phyloP scores from a whole-genome alignment of 2,329 filamentous ascomycete species.

The Nemania bipapillata region DNA sequence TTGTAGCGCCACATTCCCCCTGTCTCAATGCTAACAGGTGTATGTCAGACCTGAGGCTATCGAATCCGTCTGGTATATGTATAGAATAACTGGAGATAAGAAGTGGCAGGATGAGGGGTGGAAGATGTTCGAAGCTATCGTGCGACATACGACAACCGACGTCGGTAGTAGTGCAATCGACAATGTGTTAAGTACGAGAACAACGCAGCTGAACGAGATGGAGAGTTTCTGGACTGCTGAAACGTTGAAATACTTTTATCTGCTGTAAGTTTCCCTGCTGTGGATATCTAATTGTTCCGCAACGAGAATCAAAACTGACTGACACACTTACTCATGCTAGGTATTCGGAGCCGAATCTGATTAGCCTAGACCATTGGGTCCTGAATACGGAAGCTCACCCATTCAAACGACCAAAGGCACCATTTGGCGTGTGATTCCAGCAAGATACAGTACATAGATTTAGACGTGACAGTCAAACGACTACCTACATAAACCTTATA shows the following conservation, averaged over 20 bases:
- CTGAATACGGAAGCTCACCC: slow-evolving; percentile 59
- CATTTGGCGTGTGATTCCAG: slow-evolving; percentile 31
- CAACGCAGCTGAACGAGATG: slow-evolving; percentile 70
- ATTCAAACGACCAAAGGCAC: slow-evolving; percentile 45
- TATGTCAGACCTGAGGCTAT: slow-evolving; percentile 78
- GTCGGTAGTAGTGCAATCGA: slow-evolving; percentile 76
- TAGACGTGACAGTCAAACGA: slow-evolving; percentile 1
- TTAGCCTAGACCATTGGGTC: slow-evolving; percentile 74
- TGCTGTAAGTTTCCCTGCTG: slow-evolving; percentile 70
- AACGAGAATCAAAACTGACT: background rate
- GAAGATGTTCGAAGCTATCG: slow-evolving; percentile 82
- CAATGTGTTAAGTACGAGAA: slow-evolving; percentile 65
- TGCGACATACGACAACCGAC: slow-evolving; percentile 71
- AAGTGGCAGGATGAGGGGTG: slow-evolving; percentile 83
- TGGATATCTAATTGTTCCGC: background rate
- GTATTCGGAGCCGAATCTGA: slow-evolving; percentile 62
- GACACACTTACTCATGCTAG: slow-evolving; percentile 32
- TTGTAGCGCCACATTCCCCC: background rate
- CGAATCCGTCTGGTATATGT: slow-evolving; percentile 89
- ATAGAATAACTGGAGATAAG: slow-evolving; percentile 84
- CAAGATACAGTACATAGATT: background rate
- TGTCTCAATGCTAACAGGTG: slow-evolving; percentile 35
- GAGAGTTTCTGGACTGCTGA: slow-evolving; percentile 92
- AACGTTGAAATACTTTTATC: slow-evolving; percentile 91
- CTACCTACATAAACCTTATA: slow-evolving; percentile 25